Evolutionary conservation across 352 stramenopile genomes (phyloP).

Genomic region (Phytophthora tentaculata): DNA sequence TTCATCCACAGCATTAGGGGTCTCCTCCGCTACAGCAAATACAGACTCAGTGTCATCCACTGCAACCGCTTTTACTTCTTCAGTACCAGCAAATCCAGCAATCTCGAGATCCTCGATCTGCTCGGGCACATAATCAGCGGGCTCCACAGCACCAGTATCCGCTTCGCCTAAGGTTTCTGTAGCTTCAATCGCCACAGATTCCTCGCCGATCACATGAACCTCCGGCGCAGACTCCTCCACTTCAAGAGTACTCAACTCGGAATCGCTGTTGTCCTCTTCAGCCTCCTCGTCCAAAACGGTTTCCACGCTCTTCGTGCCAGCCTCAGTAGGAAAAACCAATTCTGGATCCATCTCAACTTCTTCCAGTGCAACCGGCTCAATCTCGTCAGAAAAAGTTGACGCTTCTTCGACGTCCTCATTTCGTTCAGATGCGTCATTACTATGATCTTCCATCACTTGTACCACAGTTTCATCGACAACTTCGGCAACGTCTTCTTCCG

Average conservation of each 20-base stretch:
- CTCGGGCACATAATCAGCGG: neutral
- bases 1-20: conserved; percentile 12
- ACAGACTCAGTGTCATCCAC: neutral
- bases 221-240: conserved; percentile 10
- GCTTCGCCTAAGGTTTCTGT: conserved; percentile 11
- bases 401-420: conserved; percentile 9
- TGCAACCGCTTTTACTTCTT: neutral
- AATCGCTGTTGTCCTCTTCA: conserved; percentile 2
- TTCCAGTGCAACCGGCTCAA: neutral
- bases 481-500: conserved; percentile 3
- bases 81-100: neutral
- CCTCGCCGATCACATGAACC: conserved; percentile 4
- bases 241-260: conserved; percentile 7
- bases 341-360: neutral
- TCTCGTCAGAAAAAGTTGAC: neutral
- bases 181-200: conserved; percentile 29
- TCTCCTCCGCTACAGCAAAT: neutral
- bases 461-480: neutral
- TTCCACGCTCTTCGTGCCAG: neutral
- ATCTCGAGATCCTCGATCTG: conserved; percentile 7
- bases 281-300: conserved; percentile 3
- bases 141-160: conserved; percentile 6
- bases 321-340: conserved; percentile 7
- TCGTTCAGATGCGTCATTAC: neutral
- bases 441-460: neutral